Conservation (phyloP, 371 early-diverging fungal species). For the Parasitella parasitica region DNA sequence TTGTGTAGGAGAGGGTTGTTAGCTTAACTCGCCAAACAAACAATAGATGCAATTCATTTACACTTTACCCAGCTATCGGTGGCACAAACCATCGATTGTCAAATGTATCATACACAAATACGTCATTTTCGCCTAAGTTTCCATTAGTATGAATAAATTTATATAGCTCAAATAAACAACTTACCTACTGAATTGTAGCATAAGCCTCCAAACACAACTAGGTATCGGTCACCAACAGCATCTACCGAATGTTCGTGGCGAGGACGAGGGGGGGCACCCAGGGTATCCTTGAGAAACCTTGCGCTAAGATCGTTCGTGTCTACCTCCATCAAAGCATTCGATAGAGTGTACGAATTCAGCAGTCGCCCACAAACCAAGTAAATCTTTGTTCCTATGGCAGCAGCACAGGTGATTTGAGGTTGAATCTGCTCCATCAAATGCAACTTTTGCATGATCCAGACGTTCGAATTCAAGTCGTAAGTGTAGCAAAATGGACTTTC, state of each 20-base stretch:
- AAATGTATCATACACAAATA: slow-evolving; percentile 28
- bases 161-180: not conserved
- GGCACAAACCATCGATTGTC: slow-evolving; percentile 33
- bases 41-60: not conserved
- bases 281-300: slow-evolving; percentile 5
- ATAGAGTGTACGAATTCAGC: slow-evolving; percentile 22
- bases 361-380: slow-evolving; percentile 31
- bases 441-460: slow-evolving; percentile 17
- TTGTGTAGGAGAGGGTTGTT: not conserved
- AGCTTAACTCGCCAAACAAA: not conserved
- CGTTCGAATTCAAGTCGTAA: slow-evolving; percentile 17
- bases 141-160: not conserved
- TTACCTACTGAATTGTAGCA: slow-evolving; percentile 38
- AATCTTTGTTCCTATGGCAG: slow-evolving; percentile 19
- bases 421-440: not conserved
- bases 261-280: slow-evolving; percentile 29
- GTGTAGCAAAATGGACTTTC: slow-evolving; percentile 23
- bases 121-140: slow-evolving; percentile 35
- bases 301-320: slow-evolving; percentile 14
- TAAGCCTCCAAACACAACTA: slow-evolving; percentile 38
- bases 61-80: slow-evolving; percentile 29
- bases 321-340: slow-evolving; percentile 27
- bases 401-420: slow-evolving; percentile 27
- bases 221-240: slow-evolving; percentile 20
- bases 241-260: slow-evolving; percentile 37